Base-by-base conservation (phyloP, 1,284 basidiomycete species). In the Trichosporon sp. region DNA sequence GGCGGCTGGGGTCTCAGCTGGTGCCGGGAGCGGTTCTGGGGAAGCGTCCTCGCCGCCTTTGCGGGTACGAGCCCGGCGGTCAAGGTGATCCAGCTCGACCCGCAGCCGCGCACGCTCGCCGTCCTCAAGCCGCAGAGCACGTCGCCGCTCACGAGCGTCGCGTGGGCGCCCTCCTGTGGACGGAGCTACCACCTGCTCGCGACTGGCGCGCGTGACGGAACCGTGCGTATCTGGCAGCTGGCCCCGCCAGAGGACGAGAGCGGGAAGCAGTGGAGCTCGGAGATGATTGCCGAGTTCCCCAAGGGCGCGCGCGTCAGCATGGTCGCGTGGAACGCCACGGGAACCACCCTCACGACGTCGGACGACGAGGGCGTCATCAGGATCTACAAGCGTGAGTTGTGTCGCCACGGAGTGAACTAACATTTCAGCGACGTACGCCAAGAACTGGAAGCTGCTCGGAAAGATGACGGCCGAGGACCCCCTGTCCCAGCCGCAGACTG, bases 21-120 rank as follows among this genome's bases (percentile, higher is more conserved):
- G 94, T 97, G 94, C 83, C 92, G 93, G 78, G 95, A 98, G 77
- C 87, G 88, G 72, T 96, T 94, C 83, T 96, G 94, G 93, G 94
- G 95, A 0, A 92, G 94, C 78, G 81, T 96, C 31, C 85, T 97
- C 59, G 93, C 92, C 12, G 90, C 89, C 0, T 89, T 89, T 1
- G 88, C 88, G 67, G 94, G 94, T 1, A 87, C 88, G 1, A 88
- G 86, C 71, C 91, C 92, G 0, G 83, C 89, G 16, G 86, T 96
- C 64, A 92, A 94, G 83, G 84, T 87, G 69, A 77, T 88, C 70
- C 81, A 85, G 40, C 80, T 88, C 32, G 84, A 85, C 56, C 77
- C 85, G 48, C 76, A 79, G 21, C 84, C 84, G 5, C 79, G 80
- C 2, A 78, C 79, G 4, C 74, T 83, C 67, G 80, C 81, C 38